A percentile compares a stretch with the other conserved stretches of the same genome.
These are phyloP conservation scores for Cystoderma amianthinum DNA, from an alignment of 768 basidiomycete species.

Conservation along the genomic window DNA sequence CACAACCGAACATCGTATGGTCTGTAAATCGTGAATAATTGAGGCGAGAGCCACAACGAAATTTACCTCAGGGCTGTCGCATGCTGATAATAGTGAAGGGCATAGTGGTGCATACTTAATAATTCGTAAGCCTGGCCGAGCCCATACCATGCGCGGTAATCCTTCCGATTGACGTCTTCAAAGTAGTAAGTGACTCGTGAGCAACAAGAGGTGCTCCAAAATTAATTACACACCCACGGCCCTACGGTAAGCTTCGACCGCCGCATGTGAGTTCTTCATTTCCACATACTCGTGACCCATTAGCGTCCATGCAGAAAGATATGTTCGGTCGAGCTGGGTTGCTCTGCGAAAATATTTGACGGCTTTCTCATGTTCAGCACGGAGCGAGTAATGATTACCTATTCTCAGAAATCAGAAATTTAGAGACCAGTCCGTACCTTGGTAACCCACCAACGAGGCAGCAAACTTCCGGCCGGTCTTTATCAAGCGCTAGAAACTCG, in stretches of 20 bases:
- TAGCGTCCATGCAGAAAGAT: constrained; percentile 95
- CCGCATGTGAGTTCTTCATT: constrained; percentile 98
- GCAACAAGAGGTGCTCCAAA: background rate
- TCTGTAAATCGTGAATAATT: constrained; percentile 26
- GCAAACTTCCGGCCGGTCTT: constrained; percentile 93
- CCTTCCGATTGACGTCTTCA: constrained; percentile 90
- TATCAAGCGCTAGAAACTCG: constrained; percentile 82
- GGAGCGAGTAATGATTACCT: constrained; percentile 98
- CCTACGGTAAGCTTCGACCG: constrained; percentile 94
- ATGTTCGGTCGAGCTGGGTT: constrained; percentile 91
- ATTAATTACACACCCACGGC: constrained; percentile 70
- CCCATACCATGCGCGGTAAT: constrained; percentile 98
- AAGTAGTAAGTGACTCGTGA: constrained; percentile 2
- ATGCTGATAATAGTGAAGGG: constrained; percentile 93
- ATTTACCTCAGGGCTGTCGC: constrained; percentile 84
- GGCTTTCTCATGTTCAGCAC: constrained; percentile 92
- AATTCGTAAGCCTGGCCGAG: constrained; percentile 97
- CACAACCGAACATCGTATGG: constrained; percentile 96
- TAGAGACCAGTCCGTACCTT: background rate
- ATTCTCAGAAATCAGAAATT: background rate
- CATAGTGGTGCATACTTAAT: constrained; percentile 94
- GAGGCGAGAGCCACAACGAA: no score
- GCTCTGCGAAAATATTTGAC: constrained; percentile 93
- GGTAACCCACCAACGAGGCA: constrained; percentile 78
- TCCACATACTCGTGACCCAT: constrained; percentile 99